Evolutionary conservation across 2,329 filamentous ascomycete genomes (phyloP), one percentile per base, ranked within the genome.

Genomic region (Triangularia setosa): DNA sequence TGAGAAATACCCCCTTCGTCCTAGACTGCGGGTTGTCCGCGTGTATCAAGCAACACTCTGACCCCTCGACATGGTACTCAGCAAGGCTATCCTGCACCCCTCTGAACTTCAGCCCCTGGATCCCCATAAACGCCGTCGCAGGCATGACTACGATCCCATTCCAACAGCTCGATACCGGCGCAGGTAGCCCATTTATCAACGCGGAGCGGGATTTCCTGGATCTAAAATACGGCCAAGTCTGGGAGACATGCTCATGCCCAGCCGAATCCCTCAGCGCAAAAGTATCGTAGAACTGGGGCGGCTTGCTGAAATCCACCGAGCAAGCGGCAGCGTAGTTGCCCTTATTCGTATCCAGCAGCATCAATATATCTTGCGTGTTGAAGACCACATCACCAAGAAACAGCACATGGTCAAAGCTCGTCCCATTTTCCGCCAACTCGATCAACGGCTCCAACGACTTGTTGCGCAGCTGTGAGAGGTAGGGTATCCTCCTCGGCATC

Each of bases 41-140:
- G 72, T 92, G 90, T 62, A 92, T 87, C 60, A 93, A 83, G 75
- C 91, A 93, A 78, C 90, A 93, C 75, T 93, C 90, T 14, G 87
- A 90, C n/a, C 82, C 90, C 75, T 93, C 91, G 25, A 93, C 79
- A 71, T 91, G 89, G 25, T 79, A 71, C 7, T 75, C 71, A 2
- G 85, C 86, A 1, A 94, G 83, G 3, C 81, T 81, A 72, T 90
- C 88, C 1, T 84, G 75, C 60, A 89, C 80, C 21, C 83, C 87
- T 24, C 89, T 86, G 72, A 91, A 91, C 5, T 75, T 75, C 0
- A 90, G 78, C 3, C 66, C 65, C 18, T 63, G 58, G 58, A 65
- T 60, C 33, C 68, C 69, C n/a, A 66, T 67, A 56, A 72, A 72
- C 40, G 68, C 60, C 1, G 62, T 64, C 8, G 69, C 57, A n/a